A percentile compares a stretch with the other conserved stretches of the same genome.
Evolutionary conservation across 2,329 filamentous ascomycete genomes (phyloP).

Genomic region (Magnaporthales sp.): DNA sequence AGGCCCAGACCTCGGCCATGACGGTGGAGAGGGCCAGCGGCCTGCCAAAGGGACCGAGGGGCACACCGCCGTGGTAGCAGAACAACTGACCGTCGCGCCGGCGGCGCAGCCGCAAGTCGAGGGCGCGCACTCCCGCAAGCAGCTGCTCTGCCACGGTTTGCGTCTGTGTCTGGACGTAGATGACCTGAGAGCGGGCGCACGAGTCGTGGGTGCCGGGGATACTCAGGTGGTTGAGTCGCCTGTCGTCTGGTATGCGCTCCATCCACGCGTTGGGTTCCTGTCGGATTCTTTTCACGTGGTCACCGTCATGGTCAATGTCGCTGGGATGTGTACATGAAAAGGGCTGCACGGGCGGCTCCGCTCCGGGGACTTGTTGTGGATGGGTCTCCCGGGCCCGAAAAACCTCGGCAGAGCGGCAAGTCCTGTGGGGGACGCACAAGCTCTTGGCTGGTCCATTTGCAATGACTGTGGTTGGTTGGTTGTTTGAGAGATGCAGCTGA

Average conservation of each 20-base stretch:
- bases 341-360: not conserved
- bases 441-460: not conserved
- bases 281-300: not conserved
- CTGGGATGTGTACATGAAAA: too few relatives aligned
- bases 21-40: slow-evolving; percentile 52
- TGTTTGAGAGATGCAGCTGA: not conserved
- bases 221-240: slow-evolving; percentile 52
- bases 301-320: not conserved
- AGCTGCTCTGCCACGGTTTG: slow-evolving; percentile 54
- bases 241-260: slow-evolving; percentile 45
- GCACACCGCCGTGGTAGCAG: slow-evolving; percentile 64
- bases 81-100: slow-evolving; percentile 38
- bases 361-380: not conserved
- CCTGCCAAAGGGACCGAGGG: slow-evolving; percentile 51
- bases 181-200: slow-evolving; percentile 29
- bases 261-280: slow-evolving; percentile 42
- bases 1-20: slow-evolving; percentile 48
- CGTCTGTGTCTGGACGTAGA: slow-evolving; percentile 65
- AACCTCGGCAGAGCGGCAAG: not conserved
- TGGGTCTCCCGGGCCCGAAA: not conserved
- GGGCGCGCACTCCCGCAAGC: slow-evolving; percentile 63
- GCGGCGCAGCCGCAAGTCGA: slow-evolving; percentile 47
- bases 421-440: not conserved
- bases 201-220: slow-evolving; percentile 71
- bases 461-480: not conserved